These are phyloP conservation scores for Pseudoneurospora amorphoporcata DNA, from an alignment of 495 filamentous ascomycete species.

Conservation along the genomic window DNA sequence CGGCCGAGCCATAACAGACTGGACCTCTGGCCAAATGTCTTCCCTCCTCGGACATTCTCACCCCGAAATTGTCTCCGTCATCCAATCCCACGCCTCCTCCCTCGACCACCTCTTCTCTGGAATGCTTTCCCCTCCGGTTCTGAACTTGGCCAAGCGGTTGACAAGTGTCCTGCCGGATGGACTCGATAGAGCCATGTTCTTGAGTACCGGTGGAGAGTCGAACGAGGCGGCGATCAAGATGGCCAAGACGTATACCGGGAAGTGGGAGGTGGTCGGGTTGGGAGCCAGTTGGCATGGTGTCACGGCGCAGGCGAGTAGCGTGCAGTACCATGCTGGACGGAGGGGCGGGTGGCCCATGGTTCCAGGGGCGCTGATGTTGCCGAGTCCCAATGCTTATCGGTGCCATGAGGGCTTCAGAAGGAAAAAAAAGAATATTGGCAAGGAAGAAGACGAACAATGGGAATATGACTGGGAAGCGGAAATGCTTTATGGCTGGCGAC, in stretches of 20 bases:
- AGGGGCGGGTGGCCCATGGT: constrained; percentile 32
- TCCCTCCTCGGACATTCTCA: constrained; percentile 47
- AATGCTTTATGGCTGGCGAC: constrained; percentile 41
- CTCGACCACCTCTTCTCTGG: constrained; percentile 47
- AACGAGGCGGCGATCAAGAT: constrained; percentile 47
- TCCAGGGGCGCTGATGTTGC: constrained; percentile 30
- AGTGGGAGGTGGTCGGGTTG: constrained; percentile 46
- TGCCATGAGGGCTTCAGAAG: constrained; percentile 33
- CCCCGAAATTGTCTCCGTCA: constrained; percentile 43
- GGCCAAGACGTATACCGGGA: constrained; percentile 46
- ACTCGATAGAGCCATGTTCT: constrained; percentile 44
- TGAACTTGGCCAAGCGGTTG: constrained; percentile 36
- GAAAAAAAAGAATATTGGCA: constrained; percentile 42
- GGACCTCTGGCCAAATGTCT: constrained; percentile 48
- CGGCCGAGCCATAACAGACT: constrained; percentile 37
- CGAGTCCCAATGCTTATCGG: constrained; percentile 44
- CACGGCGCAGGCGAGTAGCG: constrained; percentile 31
- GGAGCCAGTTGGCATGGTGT: constrained; percentile 45
- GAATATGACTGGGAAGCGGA: constrained; percentile 49
- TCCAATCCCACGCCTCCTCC: constrained; percentile 28
- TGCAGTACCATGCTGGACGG: constrained; percentile 39
- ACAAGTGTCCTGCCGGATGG: constrained; percentile 32
- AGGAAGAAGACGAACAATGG: constrained; percentile 37
- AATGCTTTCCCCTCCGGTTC: constrained; percentile 44
- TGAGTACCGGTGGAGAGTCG: constrained; percentile 44